Evolutionary conservation across 2,329 filamentous ascomycete species (phyloP).

Genomic region (Chrysosphaeria jannelii): DNA sequence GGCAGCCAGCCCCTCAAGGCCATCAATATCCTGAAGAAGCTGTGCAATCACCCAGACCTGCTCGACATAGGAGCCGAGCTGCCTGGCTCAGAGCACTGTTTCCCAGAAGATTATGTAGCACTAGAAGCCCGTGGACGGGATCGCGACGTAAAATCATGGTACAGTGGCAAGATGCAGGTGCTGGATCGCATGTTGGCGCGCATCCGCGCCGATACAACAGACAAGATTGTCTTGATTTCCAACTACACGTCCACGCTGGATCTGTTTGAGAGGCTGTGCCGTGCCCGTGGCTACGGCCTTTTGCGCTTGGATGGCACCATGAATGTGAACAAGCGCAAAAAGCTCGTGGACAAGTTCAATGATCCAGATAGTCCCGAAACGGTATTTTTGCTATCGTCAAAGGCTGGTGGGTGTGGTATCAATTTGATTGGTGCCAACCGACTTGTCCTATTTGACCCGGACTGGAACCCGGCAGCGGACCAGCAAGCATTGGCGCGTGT

Average conservation of each 20-base stretch:
- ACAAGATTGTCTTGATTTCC: conserved; percentile 96
- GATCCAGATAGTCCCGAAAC: conserved; percentile 74
- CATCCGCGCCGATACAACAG: conserved; percentile 84
- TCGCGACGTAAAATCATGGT: conserved; percentile 78
- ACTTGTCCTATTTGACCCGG: conserved; percentile 81
- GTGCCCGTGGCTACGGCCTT: conserved; percentile 53
- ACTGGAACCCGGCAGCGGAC: conserved; percentile 94
- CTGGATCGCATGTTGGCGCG: conserved; percentile 93
- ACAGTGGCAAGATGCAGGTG: conserved; percentile 94
- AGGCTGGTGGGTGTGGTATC: conserved; percentile 86
- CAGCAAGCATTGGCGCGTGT: conserved; percentile 92
- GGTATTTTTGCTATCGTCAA: conserved; percentile 84
- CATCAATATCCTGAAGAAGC: conserved; percentile 87
- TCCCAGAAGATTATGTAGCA: conserved; percentile 63
- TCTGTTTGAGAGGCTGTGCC: conserved; percentile 74
- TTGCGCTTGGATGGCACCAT: conserved; percentile 86
- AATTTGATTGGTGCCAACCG: conserved; percentile 88
- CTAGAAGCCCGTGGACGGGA: conserved; percentile 72
- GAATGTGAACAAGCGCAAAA: conserved; percentile 91
- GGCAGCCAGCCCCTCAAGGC: conserved; percentile 89
- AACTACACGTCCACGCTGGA: conserved; percentile 96
- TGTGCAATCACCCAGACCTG: conserved; percentile 92
- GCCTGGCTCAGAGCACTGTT: conserved; percentile 56
- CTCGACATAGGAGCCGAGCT: conserved; percentile 59
- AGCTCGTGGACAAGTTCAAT: conserved; percentile 94